Evolutionary conservation across 768 basidiomycete genomes (phyloP).

Genomic region (Plicaturopsis crispa): DNA sequence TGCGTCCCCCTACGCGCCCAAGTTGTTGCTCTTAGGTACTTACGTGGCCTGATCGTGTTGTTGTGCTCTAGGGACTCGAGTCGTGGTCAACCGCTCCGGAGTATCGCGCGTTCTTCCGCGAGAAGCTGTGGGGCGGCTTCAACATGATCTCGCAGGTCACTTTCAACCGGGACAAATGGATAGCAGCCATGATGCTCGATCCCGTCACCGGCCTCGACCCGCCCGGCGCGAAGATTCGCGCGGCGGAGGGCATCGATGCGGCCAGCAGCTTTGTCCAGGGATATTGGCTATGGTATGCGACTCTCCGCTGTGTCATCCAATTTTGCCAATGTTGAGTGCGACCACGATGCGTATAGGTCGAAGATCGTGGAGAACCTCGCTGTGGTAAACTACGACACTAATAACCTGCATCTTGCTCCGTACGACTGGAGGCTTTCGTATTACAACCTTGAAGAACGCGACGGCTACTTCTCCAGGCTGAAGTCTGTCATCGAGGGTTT

Average conservation of each 20-base stretch:
- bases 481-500: conserved; percentile 79
- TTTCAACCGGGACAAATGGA: conserved; percentile 86
- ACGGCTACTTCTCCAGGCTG: conserved; percentile 81
- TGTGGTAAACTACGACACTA: conserved; percentile 87
- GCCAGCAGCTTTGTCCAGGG: conserved; percentile 83
- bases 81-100: conserved; percentile 90
- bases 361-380: conserved; percentile 95
- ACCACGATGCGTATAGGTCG: conserved; percentile 38
- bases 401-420: conserved; percentile 75
- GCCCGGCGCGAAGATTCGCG: conserved; percentile 75
- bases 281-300: conserved; percentile 84
- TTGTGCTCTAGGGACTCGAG: conserved; percentile 57
- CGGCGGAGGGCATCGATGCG: conserved; percentile 88
- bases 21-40: not conserved
- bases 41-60: not conserved
- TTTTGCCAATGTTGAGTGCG: not conserved
- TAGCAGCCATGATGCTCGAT: conserved; percentile 85
- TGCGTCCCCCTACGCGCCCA: conserved; percentile 22
- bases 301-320: not conserved
- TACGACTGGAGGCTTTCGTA: conserved; percentile 91
- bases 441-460: conserved; percentile 87
- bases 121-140: conserved; percentile 75
- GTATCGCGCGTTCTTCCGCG: conserved; percentile 86
- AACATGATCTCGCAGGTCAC: conserved; percentile 80
- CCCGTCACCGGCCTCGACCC: conserved; percentile 89